A percentile compares a stretch with the other conserved stretches of the same genome.
Conservation (phyloP, 805 yeast species). For the Cyberlindnera misumaiensis region DNA sequence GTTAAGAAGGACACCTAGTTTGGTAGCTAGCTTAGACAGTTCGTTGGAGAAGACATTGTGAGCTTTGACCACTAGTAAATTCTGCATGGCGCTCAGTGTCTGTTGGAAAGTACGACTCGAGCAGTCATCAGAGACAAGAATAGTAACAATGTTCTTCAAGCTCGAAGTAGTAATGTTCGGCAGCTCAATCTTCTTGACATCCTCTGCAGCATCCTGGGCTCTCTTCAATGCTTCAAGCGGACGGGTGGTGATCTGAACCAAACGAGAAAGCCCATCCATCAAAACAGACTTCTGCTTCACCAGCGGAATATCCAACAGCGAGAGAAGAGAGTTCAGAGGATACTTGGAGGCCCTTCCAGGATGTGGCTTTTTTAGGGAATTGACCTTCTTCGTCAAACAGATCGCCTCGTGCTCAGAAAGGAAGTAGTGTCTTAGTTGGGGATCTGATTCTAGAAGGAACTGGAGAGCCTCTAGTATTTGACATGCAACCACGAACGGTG, state of each 20-base stretch:
- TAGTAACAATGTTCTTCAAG: conserved; percentile 54
- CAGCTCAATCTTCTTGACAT: conserved; percentile 30
- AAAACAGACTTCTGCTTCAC: conserved; percentile 66
- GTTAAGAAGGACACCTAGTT: conserved; percentile 47
- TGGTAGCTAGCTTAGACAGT: conserved; percentile 56
- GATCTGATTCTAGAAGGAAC: conserved; percentile 58
- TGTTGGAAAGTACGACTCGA: conserved; percentile 80
- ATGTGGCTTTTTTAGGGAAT: conserved; percentile 28
- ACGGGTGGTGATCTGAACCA: conserved; percentile 70
- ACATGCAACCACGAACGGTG: conserved; percentile 65
- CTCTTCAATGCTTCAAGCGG: conserved; percentile 55
- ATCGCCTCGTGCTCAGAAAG: conserved; percentile 66
- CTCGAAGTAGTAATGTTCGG: conserved; percentile 62
- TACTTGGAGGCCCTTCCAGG: conserved; percentile 41
- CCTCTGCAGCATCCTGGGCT: conserved; percentile 24
- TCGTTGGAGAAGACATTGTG: conserved; percentile 60
- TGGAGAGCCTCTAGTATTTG: conserved; percentile 74
- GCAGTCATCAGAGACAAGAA: conserved; percentile 76
- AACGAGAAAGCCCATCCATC: conserved; percentile 70
- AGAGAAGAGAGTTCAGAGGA: conserved; percentile 67
- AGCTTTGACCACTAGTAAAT: conserved; percentile 56
- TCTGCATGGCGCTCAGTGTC: conserved; percentile 74
- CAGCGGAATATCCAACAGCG: conserved; percentile 53
- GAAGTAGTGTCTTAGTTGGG: conserved; percentile 65
- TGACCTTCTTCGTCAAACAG: conserved; percentile 28